Evolutionary conservation across 805 yeast genomes (phyloP).

Genomic region (Monosporozyma unispora): DNA sequence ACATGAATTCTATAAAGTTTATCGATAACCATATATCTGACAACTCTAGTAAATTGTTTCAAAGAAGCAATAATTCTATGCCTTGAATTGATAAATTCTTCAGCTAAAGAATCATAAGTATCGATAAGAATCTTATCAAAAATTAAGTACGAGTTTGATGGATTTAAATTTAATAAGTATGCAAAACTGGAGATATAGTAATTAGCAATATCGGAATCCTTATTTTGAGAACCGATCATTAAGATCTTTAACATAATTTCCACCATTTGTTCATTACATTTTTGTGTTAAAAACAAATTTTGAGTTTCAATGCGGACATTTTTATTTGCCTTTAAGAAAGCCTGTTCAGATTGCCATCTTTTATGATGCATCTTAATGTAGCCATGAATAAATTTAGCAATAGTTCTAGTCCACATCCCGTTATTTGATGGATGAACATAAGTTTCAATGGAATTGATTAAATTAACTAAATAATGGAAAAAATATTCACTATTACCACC

Average conservation of each 20-base stretch:
- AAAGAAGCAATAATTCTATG: constrained; percentile 75
- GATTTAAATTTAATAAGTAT: constrained; percentile 54
- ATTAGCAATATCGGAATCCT: constrained; percentile 47
- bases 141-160: constrained; percentile 35
- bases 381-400: constrained; percentile 56
- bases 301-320: constrained; percentile 7
- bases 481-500: constrained; percentile 41
- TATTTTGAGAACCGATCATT: constrained; percentile 68
- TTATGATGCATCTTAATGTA: constrained; percentile 53
- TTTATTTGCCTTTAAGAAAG: constrained; percentile 5
- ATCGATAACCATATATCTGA: constrained; percentile 55
- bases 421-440: constrained; percentile 86
- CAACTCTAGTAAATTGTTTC: constrained; percentile 52
- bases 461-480: constrained; percentile 42
- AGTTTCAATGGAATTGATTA: constrained; percentile 62
- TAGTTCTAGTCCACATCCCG: constrained; percentile 72
- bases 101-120: constrained; percentile 63
- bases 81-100: constrained; percentile 58
- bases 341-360: constrained; percentile 43
- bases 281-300: constrained; percentile 21
- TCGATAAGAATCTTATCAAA: constrained; percentile 54
- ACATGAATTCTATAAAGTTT: constrained; percentile 69
- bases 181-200: constrained; percentile 52
- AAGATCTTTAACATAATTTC: constrained; percentile 42
- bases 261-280: constrained; percentile 31